Percentiles rank a stretch among this genome's conserved stretches.
Evolutionary conservation across 2,329 filamentous ascomycete genomes (phyloP).

Genomic region (Dryadomyces quercus-mongolicae): DNA sequence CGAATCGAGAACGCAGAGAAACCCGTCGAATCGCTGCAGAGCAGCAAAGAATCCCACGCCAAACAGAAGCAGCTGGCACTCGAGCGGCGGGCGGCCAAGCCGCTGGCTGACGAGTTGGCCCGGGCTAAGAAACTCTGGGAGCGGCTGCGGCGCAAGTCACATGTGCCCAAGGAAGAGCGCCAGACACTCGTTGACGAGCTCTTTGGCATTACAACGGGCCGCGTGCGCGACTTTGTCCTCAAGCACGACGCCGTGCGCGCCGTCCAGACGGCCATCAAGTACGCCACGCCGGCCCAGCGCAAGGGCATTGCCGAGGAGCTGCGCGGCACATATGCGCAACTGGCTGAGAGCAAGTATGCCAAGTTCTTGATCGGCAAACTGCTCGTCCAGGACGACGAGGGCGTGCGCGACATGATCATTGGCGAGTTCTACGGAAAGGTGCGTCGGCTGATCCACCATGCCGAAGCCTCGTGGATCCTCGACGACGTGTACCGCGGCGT

Average conservation of each 20-base stretch:
- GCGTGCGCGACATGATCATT: slow-evolving; percentile 79
- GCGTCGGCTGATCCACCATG: slow-evolving; percentile 85
- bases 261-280: slow-evolving; percentile 94
- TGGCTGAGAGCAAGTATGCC: slow-evolving; percentile 92
- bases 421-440: slow-evolving; percentile 93
- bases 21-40: too few species aligned
- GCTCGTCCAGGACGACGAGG: slow-evolving; percentile 78
- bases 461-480: slow-evolving; percentile 93
- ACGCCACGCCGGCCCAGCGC: slow-evolving; percentile 73
- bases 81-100: slow-evolving; percentile 87
- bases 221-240: slow-evolving; percentile 90
- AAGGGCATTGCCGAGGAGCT: slow-evolving; percentile 80
- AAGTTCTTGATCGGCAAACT: slow-evolving; percentile 97
- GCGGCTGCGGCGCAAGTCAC: slow-evolving; percentile 79
- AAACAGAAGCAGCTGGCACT: slow-evolving; percentile 83
- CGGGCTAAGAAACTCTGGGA: slow-evolving; percentile 97
- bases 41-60: slow-evolving; percentile 78
- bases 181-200: slow-evolving; percentile 79
- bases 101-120: slow-evolving; percentile 77
- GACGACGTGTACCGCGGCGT: slow-evolving; percentile 92
- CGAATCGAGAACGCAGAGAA: slow-evolving; percentile 25
- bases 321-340: slow-evolving; percentile 66
- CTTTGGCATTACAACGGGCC: slow-evolving; percentile 80
- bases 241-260: slow-evolving; percentile 98
- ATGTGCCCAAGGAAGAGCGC: slow-evolving; percentile 81